These are phyloP conservation scores for Pythium biforme DNA, from an alignment of 352 stramenopile species.

Conservation along the genomic window DNA sequence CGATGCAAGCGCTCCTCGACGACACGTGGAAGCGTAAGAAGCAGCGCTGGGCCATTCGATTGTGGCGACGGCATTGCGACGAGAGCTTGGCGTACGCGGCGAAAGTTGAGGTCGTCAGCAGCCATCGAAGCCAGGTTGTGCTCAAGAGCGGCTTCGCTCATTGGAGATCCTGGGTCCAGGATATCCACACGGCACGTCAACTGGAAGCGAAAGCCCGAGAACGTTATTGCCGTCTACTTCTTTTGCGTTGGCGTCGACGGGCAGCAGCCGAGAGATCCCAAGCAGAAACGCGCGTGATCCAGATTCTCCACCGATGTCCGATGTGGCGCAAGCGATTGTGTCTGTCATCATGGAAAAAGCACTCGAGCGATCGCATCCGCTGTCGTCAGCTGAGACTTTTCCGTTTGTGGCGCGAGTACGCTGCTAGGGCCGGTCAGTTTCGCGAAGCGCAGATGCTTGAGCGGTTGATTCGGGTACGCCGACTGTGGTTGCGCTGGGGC, in stretches of 20 bases:
- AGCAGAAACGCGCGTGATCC: not conserved
- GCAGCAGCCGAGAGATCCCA: not conserved
- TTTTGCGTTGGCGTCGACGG: conserved; percentile 4
- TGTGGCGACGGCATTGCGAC: not conserved
- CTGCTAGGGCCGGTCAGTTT: not conserved
- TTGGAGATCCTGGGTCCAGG: not conserved
- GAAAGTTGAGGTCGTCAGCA: not conserved
- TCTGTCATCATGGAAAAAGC: conserved; percentile 1
- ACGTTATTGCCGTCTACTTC: not conserved
- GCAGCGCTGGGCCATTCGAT: not conserved
- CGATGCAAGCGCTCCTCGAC: conserved; percentile 9
- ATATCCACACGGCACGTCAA: not conserved
- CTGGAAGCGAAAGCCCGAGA: not conserved
- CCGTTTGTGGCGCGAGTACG: not conserved
- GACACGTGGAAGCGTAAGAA: not conserved
- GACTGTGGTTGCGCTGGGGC: conserved; percentile 2
- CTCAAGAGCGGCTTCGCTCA: not conserved
- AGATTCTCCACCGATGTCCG: conserved; percentile 1
- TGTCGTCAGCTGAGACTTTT: conserved; percentile 6
- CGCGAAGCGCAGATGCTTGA: not conserved
- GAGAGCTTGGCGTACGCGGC: not conserved
- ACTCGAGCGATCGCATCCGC: not conserved
- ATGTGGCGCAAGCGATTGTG: conserved; percentile 9
- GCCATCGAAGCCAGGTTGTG: not conserved
- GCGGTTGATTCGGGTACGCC: not conserved